phyloP scores from a whole-genome alignment of 805 yeast genomes.

The Metschnikowia aberdeeniae region DNA sequence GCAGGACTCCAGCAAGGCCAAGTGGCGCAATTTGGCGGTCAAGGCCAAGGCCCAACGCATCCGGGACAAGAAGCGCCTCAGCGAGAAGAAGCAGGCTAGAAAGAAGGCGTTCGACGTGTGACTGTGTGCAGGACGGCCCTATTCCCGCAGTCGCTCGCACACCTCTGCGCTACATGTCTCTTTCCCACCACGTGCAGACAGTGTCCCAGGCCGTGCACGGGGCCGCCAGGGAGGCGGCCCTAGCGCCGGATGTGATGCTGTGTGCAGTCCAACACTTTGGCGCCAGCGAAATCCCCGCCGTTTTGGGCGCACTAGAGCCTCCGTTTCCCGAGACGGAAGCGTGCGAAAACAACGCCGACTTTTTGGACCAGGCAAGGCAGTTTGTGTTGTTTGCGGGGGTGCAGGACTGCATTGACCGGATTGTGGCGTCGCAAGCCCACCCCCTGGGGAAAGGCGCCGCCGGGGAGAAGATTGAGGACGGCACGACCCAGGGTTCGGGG shows the following conservation, averaged over 20 bases:
- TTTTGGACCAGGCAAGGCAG: not conserved
- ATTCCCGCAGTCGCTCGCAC: not conserved
- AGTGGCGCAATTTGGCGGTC: conserved; percentile 46
- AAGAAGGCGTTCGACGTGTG: conserved; percentile 32
- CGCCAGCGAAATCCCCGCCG: not conserved
- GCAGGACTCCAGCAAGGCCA: conserved; percentile 41
- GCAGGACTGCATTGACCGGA: not conserved
- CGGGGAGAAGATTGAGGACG: not conserved
- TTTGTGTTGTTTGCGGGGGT: not conserved
- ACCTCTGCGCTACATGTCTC: not conserved
- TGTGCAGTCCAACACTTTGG: not conserved
- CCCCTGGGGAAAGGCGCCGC: not conserved
- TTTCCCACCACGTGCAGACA: not conserved
- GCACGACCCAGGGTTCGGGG: not conserved
- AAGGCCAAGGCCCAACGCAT: conserved; percentile 31
- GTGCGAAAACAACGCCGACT: not conserved
- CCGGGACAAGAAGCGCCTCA: conserved; percentile 31
- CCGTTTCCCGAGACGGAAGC: not conserved
- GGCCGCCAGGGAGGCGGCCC: not conserved
- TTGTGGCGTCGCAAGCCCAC: not conserved
- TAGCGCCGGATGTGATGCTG: too few relatives aligned
- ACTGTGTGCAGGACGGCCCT: conserved; percentile 1
- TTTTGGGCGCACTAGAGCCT: not conserved
- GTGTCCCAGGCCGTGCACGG: not conserved
- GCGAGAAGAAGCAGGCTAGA: conserved; percentile 37